Percentiles rank a stretch among this genome's conserved stretches.
Conservation (phyloP, 495 filamentous ascomycete species). For the Neurospora sp. region DNA sequence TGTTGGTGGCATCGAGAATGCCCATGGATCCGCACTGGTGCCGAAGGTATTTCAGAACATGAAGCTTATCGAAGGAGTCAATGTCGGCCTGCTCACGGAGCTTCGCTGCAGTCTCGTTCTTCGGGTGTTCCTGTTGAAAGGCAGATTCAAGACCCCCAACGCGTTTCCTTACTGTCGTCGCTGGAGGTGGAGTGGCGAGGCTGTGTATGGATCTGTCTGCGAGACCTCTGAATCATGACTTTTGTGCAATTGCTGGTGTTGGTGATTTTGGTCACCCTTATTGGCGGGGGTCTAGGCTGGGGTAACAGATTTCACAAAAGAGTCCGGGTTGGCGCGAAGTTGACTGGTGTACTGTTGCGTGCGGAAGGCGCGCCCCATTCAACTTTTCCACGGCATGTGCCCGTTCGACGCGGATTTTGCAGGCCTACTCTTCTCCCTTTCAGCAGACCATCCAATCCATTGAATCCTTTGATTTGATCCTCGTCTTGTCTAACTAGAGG, state of each 20-base stretch:
- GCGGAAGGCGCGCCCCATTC: not conserved
- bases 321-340: not conserved
- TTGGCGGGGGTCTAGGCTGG: not conserved
- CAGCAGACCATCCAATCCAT: not conserved
- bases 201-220: not conserved
- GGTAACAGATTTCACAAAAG: not conserved
- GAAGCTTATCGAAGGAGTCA: conserved; percentile 75
- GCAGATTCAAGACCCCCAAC: not conserved
- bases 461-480: not conserved
- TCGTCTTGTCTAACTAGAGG: not conserved
- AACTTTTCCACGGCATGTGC: not conserved
- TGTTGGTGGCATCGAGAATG: conserved; percentile 96
- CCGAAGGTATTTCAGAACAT: conserved; percentile 69
- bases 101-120: conserved; percentile 69
- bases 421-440: not conserved
- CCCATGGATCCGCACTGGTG: conserved; percentile 78
- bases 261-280: not conserved
- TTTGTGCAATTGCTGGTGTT: not conserved
- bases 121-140: conserved; percentile 32
- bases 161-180: not conserved
- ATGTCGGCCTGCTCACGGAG: conserved; percentile 84
- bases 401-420: not conserved
- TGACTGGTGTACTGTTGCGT: not conserved
- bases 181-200: not conserved
- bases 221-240: not conserved